phyloP scores from a whole-genome alignment of 1,284 basidiomycete species.

The Melanopsichium pennsylvanicum region DNA sequence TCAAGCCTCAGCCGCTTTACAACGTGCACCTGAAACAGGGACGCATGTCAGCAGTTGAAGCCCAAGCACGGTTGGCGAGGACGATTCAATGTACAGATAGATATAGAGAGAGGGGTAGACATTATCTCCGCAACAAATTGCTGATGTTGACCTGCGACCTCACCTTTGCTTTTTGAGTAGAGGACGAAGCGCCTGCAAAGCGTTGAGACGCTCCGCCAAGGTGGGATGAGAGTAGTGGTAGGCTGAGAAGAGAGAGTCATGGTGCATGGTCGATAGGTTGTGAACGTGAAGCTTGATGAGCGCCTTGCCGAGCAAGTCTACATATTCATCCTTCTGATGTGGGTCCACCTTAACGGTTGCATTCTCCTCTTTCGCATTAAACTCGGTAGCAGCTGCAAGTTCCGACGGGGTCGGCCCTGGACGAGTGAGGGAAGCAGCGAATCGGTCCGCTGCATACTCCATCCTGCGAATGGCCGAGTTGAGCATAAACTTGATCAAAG shows the following conservation, averaged over 20 bases:
- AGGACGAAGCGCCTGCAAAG: conserved; percentile 32
- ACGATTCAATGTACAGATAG: no score
- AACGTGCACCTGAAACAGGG: no score
- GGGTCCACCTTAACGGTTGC: conserved; percentile 26
- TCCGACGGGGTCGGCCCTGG: conserved; percentile 46
- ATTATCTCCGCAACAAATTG: no score
- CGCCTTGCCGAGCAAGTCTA: conserved; percentile 53
- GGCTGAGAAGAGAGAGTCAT: conserved; percentile 62
- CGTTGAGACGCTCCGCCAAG: conserved; percentile 57
- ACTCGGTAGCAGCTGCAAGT: conserved; percentile 36
- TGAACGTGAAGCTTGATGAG: conserved; percentile 63
- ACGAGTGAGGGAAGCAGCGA: conserved; percentile 49
- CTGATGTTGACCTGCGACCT: no score
- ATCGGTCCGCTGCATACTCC: conserved; percentile 62
- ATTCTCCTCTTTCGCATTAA: conserved; percentile 23
- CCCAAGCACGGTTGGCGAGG: no score
- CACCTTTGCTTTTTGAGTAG: conserved; percentile 21
- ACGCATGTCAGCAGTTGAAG: no score
- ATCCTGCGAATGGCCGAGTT: conserved; percentile 57
- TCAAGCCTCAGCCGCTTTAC: no score
- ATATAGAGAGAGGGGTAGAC: no score
- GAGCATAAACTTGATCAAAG: conserved; percentile 59
- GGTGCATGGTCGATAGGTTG: conserved; percentile 63
- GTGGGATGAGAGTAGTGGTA: conserved; percentile 64
- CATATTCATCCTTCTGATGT: conserved; percentile 52